Conservation (phyloP, 345 rosid genomes). For the Cardamine chenopodiifolia region DNA sequence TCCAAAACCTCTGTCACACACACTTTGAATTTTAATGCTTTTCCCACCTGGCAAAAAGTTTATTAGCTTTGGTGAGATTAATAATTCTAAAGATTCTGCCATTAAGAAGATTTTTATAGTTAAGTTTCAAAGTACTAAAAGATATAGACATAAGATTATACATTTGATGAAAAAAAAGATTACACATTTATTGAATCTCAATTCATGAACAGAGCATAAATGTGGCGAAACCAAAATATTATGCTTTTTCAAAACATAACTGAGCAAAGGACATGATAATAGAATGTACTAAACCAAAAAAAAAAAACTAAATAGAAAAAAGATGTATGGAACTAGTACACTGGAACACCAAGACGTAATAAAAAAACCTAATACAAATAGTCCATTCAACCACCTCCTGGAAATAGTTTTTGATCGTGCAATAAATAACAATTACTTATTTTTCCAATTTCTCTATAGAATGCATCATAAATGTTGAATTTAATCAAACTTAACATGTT, state of each 20-base stretch:
- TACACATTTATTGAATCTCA: background rate
- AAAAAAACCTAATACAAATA: background rate
- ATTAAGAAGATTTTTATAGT: background rate
- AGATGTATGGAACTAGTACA: background rate
- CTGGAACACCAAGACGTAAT: background rate
- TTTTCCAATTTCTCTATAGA: background rate
- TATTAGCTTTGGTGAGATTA: background rate
- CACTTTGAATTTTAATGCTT: constrained; percentile 20
- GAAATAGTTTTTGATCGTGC: background rate
- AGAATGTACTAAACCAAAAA: background rate
- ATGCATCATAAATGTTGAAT: background rate
- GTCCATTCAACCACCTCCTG: background rate
- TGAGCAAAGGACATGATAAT: background rate
- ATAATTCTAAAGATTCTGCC: background rate
- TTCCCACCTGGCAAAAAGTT: constrained; percentile 4
- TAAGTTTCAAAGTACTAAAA: background rate
- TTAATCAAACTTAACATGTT: background rate
- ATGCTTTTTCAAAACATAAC: background rate
- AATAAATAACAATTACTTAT: background rate
- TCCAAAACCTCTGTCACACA: constrained; percentile 35
- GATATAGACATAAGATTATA: background rate
- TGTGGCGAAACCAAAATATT: background rate
- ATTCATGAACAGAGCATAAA: background rate
- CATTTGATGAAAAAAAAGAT: too few species aligned
- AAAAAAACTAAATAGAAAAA: too few species aligned